Evolutionary conservation across 2,329 filamentous ascomycete species (phyloP).

Genomic region (Scortechinia acanthostroma): DNA sequence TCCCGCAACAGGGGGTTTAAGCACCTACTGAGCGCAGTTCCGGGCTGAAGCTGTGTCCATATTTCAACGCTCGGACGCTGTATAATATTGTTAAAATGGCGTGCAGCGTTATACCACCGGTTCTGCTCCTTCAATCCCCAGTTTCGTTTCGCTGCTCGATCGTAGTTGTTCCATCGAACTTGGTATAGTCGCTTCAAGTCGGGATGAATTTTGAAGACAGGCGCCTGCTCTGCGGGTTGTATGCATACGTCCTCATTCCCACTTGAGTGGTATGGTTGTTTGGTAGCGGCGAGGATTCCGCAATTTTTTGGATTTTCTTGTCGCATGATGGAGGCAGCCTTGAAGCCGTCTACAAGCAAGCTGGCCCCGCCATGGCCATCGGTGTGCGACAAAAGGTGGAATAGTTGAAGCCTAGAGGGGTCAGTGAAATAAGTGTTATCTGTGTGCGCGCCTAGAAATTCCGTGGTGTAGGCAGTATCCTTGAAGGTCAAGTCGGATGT

Average conservation of each 20-base stretch:
- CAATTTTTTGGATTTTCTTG: constrained; percentile 18
- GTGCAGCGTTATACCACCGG: constrained; percentile 52
- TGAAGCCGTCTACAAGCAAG: constrained; percentile 56
- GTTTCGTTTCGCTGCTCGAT: constrained; percentile 40
- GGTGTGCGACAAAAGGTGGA: constrained; percentile 62
- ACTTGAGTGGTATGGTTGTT: constrained; percentile 48
- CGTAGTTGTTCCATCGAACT: constrained; percentile 61
- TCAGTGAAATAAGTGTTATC: constrained; percentile 67
- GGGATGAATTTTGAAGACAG: constrained; percentile 43
- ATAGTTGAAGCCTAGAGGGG: constrained; percentile 57
- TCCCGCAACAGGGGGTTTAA: constrained; percentile 2
- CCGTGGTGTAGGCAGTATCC: constrained; percentile 57
- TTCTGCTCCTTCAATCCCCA: constrained; percentile 32
- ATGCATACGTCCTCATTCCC: constrained; percentile 56
- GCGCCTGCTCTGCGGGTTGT: constrained; percentile 41
- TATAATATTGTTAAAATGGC: constrained; percentile 45
- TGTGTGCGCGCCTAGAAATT: constrained; percentile 54
- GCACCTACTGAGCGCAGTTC: constrained; percentile 42
- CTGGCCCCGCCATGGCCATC: constrained; percentile 46
- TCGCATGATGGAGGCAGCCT: constrained; percentile 38
- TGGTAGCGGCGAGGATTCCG: constrained; percentile 27
- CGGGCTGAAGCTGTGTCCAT: constrained; percentile 52
- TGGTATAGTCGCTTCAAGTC: constrained; percentile 35
- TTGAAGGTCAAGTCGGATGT: constrained; percentile 57
- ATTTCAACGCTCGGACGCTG: constrained; percentile 41